A percentile compares a stretch with the other conserved stretches of the same genome.
phyloP scores from a whole-genome alignment of 148 eudicot genomes.

The Oxyria digyna region DNA sequence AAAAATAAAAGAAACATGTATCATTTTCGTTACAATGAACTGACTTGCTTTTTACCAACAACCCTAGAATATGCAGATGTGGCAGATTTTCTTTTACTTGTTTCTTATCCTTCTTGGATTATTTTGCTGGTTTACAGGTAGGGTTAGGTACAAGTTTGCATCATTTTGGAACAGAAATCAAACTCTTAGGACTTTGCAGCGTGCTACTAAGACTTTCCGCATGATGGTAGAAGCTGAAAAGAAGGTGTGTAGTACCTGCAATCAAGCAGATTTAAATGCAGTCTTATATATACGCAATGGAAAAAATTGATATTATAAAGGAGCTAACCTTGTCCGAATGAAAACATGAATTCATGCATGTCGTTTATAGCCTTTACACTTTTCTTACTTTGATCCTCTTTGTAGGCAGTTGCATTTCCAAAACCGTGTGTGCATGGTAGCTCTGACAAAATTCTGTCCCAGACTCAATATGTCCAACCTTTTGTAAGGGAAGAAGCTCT shows the following conservation, averaged over 20 bases:
- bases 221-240: slow-evolving; percentile 76
- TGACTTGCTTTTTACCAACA: background rate
- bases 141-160: slow-evolving; percentile 93
- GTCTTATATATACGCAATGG: background rate
- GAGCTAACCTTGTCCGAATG: background rate
- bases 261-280: background rate
- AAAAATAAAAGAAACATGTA: background rate
- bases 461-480: slow-evolving; percentile 47
- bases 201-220: slow-evolving; percentile 48
- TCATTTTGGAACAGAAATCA: slow-evolving; percentile 98
- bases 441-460: slow-evolving; percentile 40
- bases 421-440: slow-evolving; percentile 65
- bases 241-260: slow-evolving; percentile 37
- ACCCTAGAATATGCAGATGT: background rate
- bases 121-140: slow-evolving; percentile 41
- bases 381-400: background rate
- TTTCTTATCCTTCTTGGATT: background rate
- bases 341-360: background rate
- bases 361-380: background rate
- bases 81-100: background rate
- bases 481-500: slow-evolving; percentile 81
- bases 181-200: slow-evolving; percentile 56
- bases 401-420: slow-evolving; percentile 66
- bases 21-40: background rate
- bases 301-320: background rate